Percentiles rank a stretch among this genome's conserved stretches.
These are phyloP conservation scores for Talaromyces sp. DNA, from an alignment of 2,329 filamentous ascomycete genomes.

Conservation along the genomic window DNA sequence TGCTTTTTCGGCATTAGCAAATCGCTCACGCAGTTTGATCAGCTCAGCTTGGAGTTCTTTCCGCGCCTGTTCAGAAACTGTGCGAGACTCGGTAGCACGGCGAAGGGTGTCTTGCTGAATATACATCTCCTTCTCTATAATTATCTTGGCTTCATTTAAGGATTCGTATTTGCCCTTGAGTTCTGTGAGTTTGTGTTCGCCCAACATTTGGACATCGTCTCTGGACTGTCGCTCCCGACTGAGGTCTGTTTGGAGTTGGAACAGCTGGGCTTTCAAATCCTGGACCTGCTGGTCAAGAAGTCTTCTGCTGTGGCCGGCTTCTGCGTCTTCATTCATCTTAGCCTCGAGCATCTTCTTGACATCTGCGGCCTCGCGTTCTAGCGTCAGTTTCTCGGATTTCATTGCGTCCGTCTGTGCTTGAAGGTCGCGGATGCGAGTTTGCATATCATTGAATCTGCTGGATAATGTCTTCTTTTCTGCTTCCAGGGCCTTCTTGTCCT, in stretches of 20 bases:
- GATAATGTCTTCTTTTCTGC: conserved; percentile 68
- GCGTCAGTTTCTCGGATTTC: conserved; percentile 74
- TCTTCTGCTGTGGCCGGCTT: conserved; percentile 74
- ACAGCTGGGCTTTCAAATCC: conserved; percentile 79
- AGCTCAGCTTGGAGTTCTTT: conserved; percentile 87
- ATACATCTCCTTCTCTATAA: conserved; percentile 96
- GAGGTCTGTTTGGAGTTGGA: conserved; percentile 78
- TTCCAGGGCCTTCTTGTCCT: conserved; percentile 72
- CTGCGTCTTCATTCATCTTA: conserved; percentile 81
- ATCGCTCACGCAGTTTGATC: conserved; percentile 73
- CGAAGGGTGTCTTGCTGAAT: conserved; percentile 88
- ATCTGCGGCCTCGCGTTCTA: conserved; percentile 84
- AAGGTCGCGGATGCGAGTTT: conserved; percentile 70
- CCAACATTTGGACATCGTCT: conserved; percentile 85
- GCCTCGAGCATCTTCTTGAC: conserved; percentile 81
- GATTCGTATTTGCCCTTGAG: conserved; percentile 80
- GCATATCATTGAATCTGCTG: conserved; percentile 72
- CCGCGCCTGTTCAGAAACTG: conserved; percentile 76
- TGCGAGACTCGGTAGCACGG: conserved; percentile 74
- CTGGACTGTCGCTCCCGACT: conserved; percentile 89
- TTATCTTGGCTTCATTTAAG: conserved; percentile 91
- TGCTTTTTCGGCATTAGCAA: conserved; percentile 78
- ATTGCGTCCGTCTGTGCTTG: conserved; percentile 85
- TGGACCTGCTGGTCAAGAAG: conserved; percentile 82
- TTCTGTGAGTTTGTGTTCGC: conserved; percentile 78